Evolutionary conservation across 2,329 filamentous ascomycete species (phyloP).

Genomic region (Fusarium tanahbumbuense): DNA sequence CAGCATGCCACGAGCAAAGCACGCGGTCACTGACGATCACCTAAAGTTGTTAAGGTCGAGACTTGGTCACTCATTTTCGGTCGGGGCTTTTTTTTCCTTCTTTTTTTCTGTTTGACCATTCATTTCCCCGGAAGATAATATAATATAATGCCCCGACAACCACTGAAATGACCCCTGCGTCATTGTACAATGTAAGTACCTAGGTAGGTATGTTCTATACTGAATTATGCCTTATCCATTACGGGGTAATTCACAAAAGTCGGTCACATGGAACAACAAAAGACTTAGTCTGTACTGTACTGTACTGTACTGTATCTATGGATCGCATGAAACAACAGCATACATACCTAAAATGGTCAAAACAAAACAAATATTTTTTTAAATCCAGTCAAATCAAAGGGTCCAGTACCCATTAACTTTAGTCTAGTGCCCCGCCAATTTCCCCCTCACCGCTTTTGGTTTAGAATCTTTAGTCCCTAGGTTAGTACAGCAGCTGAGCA

Average conservation of each 20-base stretch:
- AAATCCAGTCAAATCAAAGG: constrained; percentile 42
- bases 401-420: constrained; percentile 35
- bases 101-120: constrained; percentile 19
- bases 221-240: neutral
- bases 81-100: constrained; percentile 21
- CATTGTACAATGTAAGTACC: neutral
- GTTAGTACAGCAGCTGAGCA: no score
- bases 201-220: neutral
- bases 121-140: constrained; percentile 21
- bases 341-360: neutral
- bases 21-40: constrained; percentile 32
- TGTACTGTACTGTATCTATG: neutral
- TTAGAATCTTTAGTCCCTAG: constrained; percentile 2
- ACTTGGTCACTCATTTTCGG: neutral
- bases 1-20: constrained; percentile 35
- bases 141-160: constrained; percentile 11
- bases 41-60: neutral
- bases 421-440: constrained; percentile 23
- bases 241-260: neutral
- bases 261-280: constrained; percentile 1
- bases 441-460: constrained; percentile 39
- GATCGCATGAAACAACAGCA: neutral
- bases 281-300: neutral
- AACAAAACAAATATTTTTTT: constrained; percentile 8
- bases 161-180: constrained; percentile 11